These are phyloP conservation scores for Daldinia bambusicola DNA, from an alignment of 495 filamentous ascomycete genomes.

Conservation along the genomic window DNA sequence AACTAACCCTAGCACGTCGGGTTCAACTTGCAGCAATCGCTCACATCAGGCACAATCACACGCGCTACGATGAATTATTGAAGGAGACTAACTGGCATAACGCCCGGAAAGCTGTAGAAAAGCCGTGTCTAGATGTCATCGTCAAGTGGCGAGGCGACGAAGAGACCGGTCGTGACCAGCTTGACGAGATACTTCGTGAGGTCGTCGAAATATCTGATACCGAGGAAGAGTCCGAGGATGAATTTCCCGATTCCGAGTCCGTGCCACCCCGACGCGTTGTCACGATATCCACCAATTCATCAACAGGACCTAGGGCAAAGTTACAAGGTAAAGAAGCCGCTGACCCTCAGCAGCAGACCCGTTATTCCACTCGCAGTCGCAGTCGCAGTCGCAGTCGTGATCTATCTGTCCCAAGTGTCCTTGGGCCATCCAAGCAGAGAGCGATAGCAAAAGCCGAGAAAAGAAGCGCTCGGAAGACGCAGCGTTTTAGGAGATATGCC, in stretches of 20 bases:
- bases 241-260: constrained; percentile 45
- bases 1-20: constrained; percentile 74
- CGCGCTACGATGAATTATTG: constrained; percentile 83
- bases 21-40: constrained; percentile 86
- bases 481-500: constrained; percentile 50
- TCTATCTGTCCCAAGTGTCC: constrained; percentile 21
- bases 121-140: constrained; percentile 74
- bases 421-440: constrained; percentile 28
- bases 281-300: constrained; percentile 37
- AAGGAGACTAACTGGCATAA: constrained; percentile 70
- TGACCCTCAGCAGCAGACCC: constrained; percentile 19
- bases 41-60: constrained; percentile 87
- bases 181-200: constrained; percentile 83
- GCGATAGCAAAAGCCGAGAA: constrained; percentile 38
- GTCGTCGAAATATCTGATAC: constrained; percentile 85
- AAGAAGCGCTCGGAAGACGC: constrained; percentile 42
- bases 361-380: constrained; percentile 1
- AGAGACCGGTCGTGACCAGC: constrained; percentile 75
- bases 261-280: constrained; percentile 16
- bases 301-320: constrained; percentile 15
- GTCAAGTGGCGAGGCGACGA: constrained; percentile 90
- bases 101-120: constrained; percentile 76
- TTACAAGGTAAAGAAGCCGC: constrained; percentile 6
- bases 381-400: constrained; percentile 34
- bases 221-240: constrained; percentile 70